Percentiles rank a stretch among this genome's conserved stretches.
phyloP scores from a whole-genome alignment of 139 green algal genomes.

The Picochlorum sp. region DNA sequence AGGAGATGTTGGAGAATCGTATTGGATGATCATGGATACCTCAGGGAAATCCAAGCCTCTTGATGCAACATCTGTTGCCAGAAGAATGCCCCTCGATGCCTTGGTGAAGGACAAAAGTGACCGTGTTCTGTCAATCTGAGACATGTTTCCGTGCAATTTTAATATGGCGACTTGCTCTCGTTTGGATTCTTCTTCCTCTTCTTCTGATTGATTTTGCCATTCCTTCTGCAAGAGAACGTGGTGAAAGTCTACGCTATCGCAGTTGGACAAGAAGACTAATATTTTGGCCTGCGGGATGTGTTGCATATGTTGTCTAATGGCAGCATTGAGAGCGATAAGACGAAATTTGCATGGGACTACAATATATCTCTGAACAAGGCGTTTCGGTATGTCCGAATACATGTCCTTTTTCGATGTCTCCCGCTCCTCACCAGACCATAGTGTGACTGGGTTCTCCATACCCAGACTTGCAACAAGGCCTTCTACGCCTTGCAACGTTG shows the following conservation, averaged over 20 bases:
- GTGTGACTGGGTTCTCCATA: conserved; percentile 51
- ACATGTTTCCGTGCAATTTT: conserved; percentile 89
- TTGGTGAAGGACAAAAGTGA: conserved; percentile 63
- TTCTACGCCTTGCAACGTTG: conserved; percentile 73
- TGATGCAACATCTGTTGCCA: conserved; percentile 82
- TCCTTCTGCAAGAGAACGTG: conserved; percentile 43
- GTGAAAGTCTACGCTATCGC: conserved; percentile 79
- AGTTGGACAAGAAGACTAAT: conserved; percentile 90
- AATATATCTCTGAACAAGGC: conserved; percentile 67
- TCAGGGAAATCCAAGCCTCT: conserved; percentile 86
- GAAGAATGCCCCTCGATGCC: conserved; percentile 46
- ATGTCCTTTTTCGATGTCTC: conserved; percentile 8
- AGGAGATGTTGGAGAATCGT: conserved; percentile 76
- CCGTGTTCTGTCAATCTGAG: conserved; percentile 58
- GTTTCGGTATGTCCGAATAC: conserved; percentile 55
- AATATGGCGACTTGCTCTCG: conserved; percentile 34
- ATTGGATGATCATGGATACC: conserved; percentile 86
- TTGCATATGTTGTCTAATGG: conserved; percentile 32
- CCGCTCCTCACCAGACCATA: background rate
- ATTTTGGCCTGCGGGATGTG: conserved; percentile 38
- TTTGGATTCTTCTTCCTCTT: background rate
- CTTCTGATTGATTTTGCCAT: conserved; percentile 5
- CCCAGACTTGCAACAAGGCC: conserved; percentile 51
- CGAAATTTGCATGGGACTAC: conserved; percentile 72
- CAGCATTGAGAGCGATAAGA: conserved; percentile 59